Percentiles rank a stretch among this genome's conserved stretches.
phyloP scores from a whole-genome alignment of 2,329 filamentous ascomycete genomes.

The Microcyclosporella mali region DNA sequence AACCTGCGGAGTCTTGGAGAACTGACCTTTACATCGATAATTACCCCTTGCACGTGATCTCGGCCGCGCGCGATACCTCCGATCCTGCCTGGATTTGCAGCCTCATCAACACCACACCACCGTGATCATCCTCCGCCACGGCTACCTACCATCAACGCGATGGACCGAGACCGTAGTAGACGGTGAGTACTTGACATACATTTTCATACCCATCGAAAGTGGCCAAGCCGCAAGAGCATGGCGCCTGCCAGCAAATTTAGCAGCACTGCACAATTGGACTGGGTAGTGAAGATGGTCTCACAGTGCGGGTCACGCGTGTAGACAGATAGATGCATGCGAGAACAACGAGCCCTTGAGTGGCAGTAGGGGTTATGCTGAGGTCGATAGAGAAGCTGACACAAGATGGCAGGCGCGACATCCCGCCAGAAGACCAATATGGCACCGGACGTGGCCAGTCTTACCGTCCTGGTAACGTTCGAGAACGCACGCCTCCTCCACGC shows the following conservation, averaged over 20 bases:
- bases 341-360: too few relatives aligned
- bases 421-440: conserved; percentile 31
- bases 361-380: too few relatives aligned
- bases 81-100: conserved; percentile 1
- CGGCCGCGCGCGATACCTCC: not conserved
- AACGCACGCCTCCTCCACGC: conserved; percentile 25
- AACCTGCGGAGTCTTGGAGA: too few relatives aligned
- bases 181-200: conserved; percentile 32
- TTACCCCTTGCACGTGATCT: not conserved
- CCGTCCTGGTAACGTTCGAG: conserved; percentile 30
- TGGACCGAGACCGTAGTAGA: conserved; percentile 38
- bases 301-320: too few relatives aligned
- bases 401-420: conserved; percentile 22
- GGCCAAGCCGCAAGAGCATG: too few relatives aligned
- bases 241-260: not conserved
- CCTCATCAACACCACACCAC: not conserved
- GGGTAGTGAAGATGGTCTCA: too few relatives aligned
- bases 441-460: conserved; percentile 34
- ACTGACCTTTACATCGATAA: too few relatives aligned
- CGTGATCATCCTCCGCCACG: not conserved
- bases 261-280: too few relatives aligned
- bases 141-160: conserved; percentile 4
- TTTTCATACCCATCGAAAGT: not conserved
- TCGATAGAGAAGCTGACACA: conserved; percentile 5
- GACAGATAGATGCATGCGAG: too few relatives aligned